phyloP scores from a whole-genome alignment of 2,329 filamentous ascomycete species.

The Metarhizium humberi region DNA sequence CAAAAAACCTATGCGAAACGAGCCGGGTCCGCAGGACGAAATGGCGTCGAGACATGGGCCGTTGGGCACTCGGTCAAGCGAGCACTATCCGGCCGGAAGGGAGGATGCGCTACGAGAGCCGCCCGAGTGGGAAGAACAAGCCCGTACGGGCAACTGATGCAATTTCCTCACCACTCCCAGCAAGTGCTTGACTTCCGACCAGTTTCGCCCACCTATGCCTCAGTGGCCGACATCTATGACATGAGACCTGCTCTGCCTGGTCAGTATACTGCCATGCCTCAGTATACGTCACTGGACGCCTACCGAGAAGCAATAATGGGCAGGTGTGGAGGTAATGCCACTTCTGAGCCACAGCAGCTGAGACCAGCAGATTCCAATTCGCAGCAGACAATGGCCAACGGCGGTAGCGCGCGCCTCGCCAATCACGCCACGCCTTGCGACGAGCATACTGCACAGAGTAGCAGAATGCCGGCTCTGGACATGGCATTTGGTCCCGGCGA shows the following conservation, averaged over 20 bases:
- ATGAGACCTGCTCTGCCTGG: background rate
- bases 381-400: background rate
- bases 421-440: background rate
- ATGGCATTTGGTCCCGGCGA: background rate
- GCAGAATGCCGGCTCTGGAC: background rate
- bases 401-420: background rate
- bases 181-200: background rate
- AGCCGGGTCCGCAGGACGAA: conserved; percentile 6
- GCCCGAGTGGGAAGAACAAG: conserved; percentile 15
- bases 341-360: background rate
- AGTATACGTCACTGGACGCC: background rate
- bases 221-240: background rate
- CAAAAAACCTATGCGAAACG: conserved; percentile 32
- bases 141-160: conserved; percentile 9
- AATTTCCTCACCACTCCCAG: background rate
- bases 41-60: conserved; percentile 11
- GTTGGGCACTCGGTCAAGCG: conserved; percentile 19
- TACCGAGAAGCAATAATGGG: background rate
- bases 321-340: background rate
- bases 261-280: background rate
- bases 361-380: background rate
- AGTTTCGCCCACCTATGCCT: background rate
- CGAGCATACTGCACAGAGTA: background rate
- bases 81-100: conserved; percentile 23
- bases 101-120: conserved; percentile 22